Evolutionary conservation across 1,284 basidiomycete species (phyloP).

Genomic region (Boletus sp.): DNA sequence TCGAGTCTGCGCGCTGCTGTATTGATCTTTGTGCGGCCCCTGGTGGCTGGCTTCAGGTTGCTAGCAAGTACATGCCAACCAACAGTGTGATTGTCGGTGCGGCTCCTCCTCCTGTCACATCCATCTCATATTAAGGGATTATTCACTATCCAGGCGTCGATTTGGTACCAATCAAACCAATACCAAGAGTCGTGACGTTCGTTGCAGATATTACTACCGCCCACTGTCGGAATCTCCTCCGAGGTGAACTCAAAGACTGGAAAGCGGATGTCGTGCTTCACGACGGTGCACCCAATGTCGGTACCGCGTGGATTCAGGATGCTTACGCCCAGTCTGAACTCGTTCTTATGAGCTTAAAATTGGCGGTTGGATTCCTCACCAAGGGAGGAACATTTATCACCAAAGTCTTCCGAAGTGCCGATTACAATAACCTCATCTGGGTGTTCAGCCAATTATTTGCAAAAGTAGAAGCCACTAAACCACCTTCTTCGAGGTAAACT

Average conservation of each 20-base stretch:
- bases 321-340: conserved; percentile 97
- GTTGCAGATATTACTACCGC: conserved; percentile 94
- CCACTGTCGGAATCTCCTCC: conserved; percentile 85
- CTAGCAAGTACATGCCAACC: conserved; percentile 96
- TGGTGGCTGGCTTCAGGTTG: conserved; percentile 98
- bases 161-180: conserved; percentile 93
- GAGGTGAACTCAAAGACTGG: conserved; percentile 95
- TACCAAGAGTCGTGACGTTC: conserved; percentile 91
- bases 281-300: conserved; percentile 99
- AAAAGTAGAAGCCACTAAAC: conserved; percentile 98
- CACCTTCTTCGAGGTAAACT: conserved; percentile 87
- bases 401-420: conserved; percentile 97
- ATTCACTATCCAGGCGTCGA: conserved; percentile 71
- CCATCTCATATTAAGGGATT: conserved; percentile 10
- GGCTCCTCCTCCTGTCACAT: conserved; percentile 27
- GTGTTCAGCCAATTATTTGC: conserved; percentile 97
- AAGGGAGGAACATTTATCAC: conserved; percentile 97
- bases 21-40: conserved; percentile 99
- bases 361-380: conserved; percentile 92
- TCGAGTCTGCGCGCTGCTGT: conserved; percentile 88
- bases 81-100: conserved; percentile 92
- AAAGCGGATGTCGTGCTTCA: conserved; percentile 99
- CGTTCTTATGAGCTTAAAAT: conserved; percentile 92
- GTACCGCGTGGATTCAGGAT: conserved; percentile 99
- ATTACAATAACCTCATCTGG: conserved; percentile 99